These are phyloP conservation scores for Torulaspora quercuum DNA, from an alignment of 805 yeast species.

Conservation along the genomic window DNA sequence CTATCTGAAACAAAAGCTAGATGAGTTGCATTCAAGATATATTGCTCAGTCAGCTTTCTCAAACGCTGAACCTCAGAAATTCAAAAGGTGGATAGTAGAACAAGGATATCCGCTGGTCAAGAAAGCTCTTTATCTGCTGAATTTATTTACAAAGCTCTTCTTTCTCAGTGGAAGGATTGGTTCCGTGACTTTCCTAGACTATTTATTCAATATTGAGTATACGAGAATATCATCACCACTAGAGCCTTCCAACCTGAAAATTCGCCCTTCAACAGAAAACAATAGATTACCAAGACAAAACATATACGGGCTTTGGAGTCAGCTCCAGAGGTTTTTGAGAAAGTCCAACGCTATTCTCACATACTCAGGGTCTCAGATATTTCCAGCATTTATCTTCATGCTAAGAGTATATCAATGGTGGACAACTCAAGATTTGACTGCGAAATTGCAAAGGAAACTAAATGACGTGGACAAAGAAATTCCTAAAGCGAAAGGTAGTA, in stretches of 20 bases:
- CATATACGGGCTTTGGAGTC: constrained; percentile 30
- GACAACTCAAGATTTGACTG: constrained; percentile 71
- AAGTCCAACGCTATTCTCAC: constrained; percentile 16
- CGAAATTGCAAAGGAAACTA: constrained; percentile 49
- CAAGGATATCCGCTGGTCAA: constrained; percentile 57
- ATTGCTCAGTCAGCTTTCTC: constrained; percentile 49
- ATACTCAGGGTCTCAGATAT: constrained; percentile 45
- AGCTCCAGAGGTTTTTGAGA: constrained; percentile 12
- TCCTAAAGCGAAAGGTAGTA: constrained; percentile 20
- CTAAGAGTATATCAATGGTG: constrained; percentile 92
- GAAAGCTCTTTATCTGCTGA: constrained; percentile 44
- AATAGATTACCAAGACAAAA: constrained; percentile 35
- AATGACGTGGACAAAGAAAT: constrained; percentile 46
- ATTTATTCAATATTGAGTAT: constrained; percentile 58
- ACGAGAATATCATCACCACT: constrained; percentile 40
- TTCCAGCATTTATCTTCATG: constrained; percentile 79
- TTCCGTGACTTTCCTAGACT: constrained; percentile 61
- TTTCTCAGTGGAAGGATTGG: constrained; percentile 66
- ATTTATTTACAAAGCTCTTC: constrained; percentile 56
- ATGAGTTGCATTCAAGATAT: constrained; percentile 58
- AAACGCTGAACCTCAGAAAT: constrained; percentile 41
- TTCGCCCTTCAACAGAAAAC: constrained; percentile 14
- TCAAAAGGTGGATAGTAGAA: constrained; percentile 32
- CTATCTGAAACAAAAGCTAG: constrained; percentile 66
- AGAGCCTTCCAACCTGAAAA: constrained; percentile 5